These are phyloP conservation scores for Verbena officinalis DNA, from an alignment of 257 asterid species.

Conservation along the genomic window DNA sequence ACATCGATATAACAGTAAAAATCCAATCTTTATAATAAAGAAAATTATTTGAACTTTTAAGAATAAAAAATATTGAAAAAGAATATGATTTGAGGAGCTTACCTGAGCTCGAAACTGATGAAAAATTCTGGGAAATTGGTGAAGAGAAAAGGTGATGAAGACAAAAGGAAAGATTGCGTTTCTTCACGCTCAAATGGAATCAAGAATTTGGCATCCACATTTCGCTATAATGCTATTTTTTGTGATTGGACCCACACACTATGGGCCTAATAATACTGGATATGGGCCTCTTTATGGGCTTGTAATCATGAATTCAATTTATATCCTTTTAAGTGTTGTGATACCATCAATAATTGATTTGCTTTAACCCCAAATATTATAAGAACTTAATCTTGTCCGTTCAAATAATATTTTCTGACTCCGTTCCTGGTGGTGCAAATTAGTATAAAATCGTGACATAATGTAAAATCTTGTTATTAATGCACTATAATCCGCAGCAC, in stretches of 20 bases:
- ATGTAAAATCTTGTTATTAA: too few relatives aligned
- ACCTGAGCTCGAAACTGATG: conserved; percentile 31
- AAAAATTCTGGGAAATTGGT: conserved; percentile 6
- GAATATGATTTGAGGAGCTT: conserved; percentile 13
- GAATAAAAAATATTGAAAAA: background rate
- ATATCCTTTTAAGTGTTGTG: too few relatives aligned
- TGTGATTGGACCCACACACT: conserved; percentile 29
- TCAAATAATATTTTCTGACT: too few relatives aligned
- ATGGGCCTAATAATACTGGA: too few relatives aligned
- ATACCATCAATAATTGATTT: too few relatives aligned
- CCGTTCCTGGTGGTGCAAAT: too few relatives aligned
- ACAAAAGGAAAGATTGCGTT: conserved; percentile 31
- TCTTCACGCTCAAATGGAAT: conserved; percentile 29
- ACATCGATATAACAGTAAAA: background rate
- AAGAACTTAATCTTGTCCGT: too few relatives aligned
- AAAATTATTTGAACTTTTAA: too few relatives aligned
- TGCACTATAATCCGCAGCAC: too few relatives aligned
- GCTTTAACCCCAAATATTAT: too few relatives aligned
- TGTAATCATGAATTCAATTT: background rate
- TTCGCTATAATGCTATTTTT: conserved; percentile 6
- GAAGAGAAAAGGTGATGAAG: background rate
- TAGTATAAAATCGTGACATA: too few relatives aligned
- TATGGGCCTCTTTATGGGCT: background rate
- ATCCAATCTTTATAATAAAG: background rate
- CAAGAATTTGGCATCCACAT: conserved; percentile 30